Conservation (phyloP, 768 basidiomycete species). For the Suillus subluteus region DNA sequence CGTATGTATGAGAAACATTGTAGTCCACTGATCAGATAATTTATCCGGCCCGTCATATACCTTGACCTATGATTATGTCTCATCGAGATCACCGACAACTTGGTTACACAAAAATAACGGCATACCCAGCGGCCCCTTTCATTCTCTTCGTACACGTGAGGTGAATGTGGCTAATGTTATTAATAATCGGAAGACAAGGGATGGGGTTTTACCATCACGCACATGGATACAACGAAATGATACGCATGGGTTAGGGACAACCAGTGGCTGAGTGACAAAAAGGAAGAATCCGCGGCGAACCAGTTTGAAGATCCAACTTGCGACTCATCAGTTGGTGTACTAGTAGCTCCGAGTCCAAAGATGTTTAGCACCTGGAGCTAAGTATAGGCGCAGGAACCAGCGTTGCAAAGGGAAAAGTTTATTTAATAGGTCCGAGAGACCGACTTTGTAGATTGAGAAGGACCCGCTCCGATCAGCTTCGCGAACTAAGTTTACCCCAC, state of each 20-base stretch:
- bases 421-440: background rate
- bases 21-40: background rate
- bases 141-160: conserved; percentile 5
- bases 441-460: background rate
- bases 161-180: background rate
- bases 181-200: background rate
- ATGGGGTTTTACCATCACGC: background rate
- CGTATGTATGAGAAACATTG: background rate
- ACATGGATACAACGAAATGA: background rate
- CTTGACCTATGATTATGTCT: background rate
- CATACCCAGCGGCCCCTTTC: too few relatives aligned
- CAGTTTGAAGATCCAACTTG: background rate
- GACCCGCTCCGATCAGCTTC: background rate
- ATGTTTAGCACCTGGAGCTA: background rate
- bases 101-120: background rate
- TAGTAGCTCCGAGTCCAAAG: background rate
- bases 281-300: background rate
- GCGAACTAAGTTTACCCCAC: background rate
- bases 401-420: background rate
- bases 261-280: background rate
- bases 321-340: background rate
- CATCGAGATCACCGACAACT: background rate
- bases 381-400: background rate
- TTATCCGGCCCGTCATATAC: background rate
- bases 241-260: background rate